These are phyloP conservation scores for Schizothecium vesticola DNA, from an alignment of 495 filamentous ascomycete species.

Conservation along the genomic window DNA sequence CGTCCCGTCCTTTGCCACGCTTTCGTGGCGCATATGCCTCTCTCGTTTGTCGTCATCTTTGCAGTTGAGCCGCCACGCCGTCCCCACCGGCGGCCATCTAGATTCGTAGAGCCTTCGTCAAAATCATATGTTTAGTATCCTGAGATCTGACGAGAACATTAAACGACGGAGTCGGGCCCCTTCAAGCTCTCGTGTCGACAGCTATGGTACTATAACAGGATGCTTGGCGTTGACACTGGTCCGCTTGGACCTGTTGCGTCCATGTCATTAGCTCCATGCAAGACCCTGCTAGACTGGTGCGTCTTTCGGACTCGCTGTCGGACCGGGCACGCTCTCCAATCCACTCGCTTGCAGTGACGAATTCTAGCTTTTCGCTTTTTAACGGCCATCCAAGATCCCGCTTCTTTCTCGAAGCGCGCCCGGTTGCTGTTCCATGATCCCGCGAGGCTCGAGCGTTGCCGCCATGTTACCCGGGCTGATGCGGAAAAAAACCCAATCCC, in stretches of 20 bases:
- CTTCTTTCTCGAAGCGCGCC: not conserved
- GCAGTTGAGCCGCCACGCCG: not conserved
- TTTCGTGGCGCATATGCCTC: not conserved
- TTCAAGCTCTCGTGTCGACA: no score
- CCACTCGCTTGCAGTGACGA: not conserved
- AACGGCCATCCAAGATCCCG: not conserved
- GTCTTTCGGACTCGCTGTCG: not conserved
- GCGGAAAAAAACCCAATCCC: not conserved
- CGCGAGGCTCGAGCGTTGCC: not conserved
- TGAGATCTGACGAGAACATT: no score
- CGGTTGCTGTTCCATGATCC: not conserved
- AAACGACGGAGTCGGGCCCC: no score
- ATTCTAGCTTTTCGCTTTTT: not conserved
- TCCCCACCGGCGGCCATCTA: no score
- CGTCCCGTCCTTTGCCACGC: not conserved
- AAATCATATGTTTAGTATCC: no score
- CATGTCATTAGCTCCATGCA: not conserved
- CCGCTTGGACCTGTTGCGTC: not conserved
- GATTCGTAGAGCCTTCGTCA: no score
- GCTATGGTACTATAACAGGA: no score
- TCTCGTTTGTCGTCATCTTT: not conserved
- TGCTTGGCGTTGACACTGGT: not conserved
- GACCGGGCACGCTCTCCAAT: not conserved
- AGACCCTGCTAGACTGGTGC: not conserved
- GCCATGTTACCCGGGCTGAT: not conserved